Base-by-base conservation (phyloP, 441 rosid species). In the Pelargonium exstipulatum region DNA sequence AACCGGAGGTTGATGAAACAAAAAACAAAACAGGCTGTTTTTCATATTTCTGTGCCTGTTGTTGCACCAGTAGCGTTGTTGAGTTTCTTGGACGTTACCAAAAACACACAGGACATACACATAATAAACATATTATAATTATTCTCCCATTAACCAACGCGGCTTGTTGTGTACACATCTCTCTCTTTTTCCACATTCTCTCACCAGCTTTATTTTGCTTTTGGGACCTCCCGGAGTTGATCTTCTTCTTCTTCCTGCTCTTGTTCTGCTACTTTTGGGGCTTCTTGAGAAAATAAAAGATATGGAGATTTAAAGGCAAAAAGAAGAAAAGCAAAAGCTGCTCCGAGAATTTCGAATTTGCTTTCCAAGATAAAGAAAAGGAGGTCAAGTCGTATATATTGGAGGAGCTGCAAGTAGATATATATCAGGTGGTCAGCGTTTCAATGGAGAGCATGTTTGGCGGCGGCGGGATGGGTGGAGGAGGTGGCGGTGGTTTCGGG, bases 401-500 rank as follows among this genome's bases (percentile, higher is more conserved):
- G 26, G 26, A 0, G 1, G 26, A 26, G 32, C 32, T 26, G 3
- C 32, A 26, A 26, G 32, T 26, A 24, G 26, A 24, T 24, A 3
- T 26, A 49, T 49, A 49, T 49, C 2, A 49, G 57, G 12, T 43
- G 48, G 48, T 43, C 3, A 43, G 48, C 2, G 48, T 14, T 13
- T 13, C 8, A 0, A 57, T 7, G 63, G 32, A 58, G 57, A 49
- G 57, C 57, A 17, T 22, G 63, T 18, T 58, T 16, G 63, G 32
- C 2, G 32, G 29, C 26, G 62, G n/a, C n/a, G 9, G 8, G 18
- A 16, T 5, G 5, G 10, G 9, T 1, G 63, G 63, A 18, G 68
- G 69, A 20, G 83, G 74, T 42, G 67, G 42, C 14, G 32, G 32
- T 26, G 32, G 32, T 2, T 72, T 77, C 2, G 79, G 73, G 37